Percentiles rank a stretch among this genome's conserved stretches.
These are phyloP conservation scores for Cylindrotheca fusiformis DNA, from an alignment of 108 stramenopile genomes.

Conservation along the genomic window DNA sequence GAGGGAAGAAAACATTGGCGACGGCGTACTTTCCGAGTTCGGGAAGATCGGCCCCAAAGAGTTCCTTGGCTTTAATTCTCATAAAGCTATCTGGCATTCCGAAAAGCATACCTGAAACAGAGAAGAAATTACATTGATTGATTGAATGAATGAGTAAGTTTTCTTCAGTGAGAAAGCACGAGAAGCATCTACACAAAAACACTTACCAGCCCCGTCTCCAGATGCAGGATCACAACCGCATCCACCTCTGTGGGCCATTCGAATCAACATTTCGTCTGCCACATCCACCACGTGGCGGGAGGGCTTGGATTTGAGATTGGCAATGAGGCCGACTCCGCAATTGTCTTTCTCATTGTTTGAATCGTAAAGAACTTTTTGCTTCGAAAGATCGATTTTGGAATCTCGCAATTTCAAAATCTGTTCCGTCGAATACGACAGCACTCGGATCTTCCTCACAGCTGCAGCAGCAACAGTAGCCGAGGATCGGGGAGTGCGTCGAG, in stretches of 20 bases:
- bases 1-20: slow-evolving; percentile 93
- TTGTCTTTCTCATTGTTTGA: slow-evolving; percentile 77
- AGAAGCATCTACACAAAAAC: slow-evolving; percentile 1
- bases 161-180: neutral
- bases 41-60: slow-evolving; percentile 78
- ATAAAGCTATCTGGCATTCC: slow-evolving; percentile 97
- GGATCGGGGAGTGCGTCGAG: too few relatives aligned
- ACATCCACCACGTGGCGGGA: slow-evolving; percentile 89
- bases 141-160: neutral
- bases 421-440: slow-evolving; percentile 60
- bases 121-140: neutral
- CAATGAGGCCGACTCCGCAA: slow-evolving; percentile 90
- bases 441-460: neutral
- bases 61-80: slow-evolving; percentile 77
- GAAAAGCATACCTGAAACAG: slow-evolving; percentile 71
- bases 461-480: too few relatives aligned
- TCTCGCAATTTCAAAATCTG: slow-evolving; percentile 54
- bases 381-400: slow-evolving; percentile 22
- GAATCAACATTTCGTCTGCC: slow-evolving; percentile 96
- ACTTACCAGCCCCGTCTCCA: slow-evolving; percentile 91
- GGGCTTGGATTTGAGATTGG: slow-evolving; percentile 78
- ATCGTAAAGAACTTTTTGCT: slow-evolving; percentile 71
- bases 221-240: slow-evolving; percentile 90
- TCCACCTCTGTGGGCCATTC: slow-evolving; percentile 96
- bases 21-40: slow-evolving; percentile 86